Evolutionary conservation across 208 protist genomes (phyloP), one percentile per base, ranked within the genome.

Genomic region (Hexamita inflata): DNA sequence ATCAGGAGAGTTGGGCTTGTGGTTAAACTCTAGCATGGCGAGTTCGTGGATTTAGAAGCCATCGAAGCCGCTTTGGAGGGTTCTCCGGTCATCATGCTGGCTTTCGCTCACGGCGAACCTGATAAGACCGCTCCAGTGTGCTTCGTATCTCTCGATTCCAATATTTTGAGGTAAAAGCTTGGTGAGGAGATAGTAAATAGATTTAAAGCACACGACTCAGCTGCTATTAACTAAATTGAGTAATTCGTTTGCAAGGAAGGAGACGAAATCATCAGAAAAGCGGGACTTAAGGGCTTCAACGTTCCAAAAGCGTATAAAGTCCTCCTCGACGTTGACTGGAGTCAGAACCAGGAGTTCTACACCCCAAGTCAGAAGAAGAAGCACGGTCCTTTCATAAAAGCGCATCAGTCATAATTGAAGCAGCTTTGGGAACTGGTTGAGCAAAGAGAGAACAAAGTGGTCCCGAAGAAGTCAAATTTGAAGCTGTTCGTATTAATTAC

Each of bases 321-420:
- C 30, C 40, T 70, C 35, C 9, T 70, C 9, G 64, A 70, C 35
- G 38, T 70, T 45, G 64, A 70, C n/a, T 70, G 64, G 64, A 70
- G 38, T 34, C 11, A 2, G 35, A 34, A 70, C n/a, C 2, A 15
- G 35, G n/a, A 40, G 35, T n/a, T 70, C 15, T 45, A 45, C 19
- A 70, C 64, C 15, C 64, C 64, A 11, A 42, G 19, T 40, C 15
- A 42, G 35, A 70, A 70, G 64, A 70, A 70, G n/a, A 15, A 70
- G 35, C 64, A 70, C n/a, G 24, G 60, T 30, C 34, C 34, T 30
- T 66, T 66, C 30, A 15, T 15, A 34, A 38, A 66, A n/a, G n/a
- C n/a, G n/a, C n/a, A n/a, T n/a, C n/a, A n/a, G n/a, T n/a, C n/a
- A n/a, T n/a, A n/a, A n/a, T n/a, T n/a, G n/a, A n/a, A n/a, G n/a